phyloP scores from a whole-genome alignment of 2,329 filamentous ascomycete species.

The Apiospora arundinis region DNA sequence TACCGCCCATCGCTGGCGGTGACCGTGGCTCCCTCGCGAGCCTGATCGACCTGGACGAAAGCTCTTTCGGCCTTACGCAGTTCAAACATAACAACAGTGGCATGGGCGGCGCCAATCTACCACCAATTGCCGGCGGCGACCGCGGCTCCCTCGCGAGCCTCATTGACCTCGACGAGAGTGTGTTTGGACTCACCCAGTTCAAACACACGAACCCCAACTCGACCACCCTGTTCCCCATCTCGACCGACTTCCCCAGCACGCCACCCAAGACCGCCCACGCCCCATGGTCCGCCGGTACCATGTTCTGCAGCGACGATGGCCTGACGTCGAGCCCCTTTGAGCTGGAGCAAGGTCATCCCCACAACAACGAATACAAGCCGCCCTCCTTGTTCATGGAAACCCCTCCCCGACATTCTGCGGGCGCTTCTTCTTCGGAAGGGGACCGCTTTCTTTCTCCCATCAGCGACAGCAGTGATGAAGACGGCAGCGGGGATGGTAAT shows the following conservation, averaged over 20 bases:
- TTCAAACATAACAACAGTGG: too few relatives aligned
- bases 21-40: too few relatives aligned
- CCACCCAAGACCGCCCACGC: conserved; percentile 45
- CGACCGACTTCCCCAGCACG: neutral
- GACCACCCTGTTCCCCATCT: neutral
- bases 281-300: conserved; percentile 64
- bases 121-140: conserved; percentile 33
- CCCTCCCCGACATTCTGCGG: neutral
- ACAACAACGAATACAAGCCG: conserved; percentile 46
- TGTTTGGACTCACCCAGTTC: conserved; percentile 52
- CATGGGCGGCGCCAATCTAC: too few relatives aligned
- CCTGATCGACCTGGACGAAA: too few relatives aligned
- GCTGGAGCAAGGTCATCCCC: conserved; percentile 64
- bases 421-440: too few relatives aligned
- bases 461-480: neutral
- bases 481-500: neutral
- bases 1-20: too few relatives aligned
- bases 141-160: conserved; percentile 51
- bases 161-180: conserved; percentile 51
- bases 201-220: conserved; percentile 25
- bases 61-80: too few relatives aligned
- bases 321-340: conserved; percentile 63
- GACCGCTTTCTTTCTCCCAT: too few relatives aligned
- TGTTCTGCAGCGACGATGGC: conserved; percentile 59
- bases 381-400: neutral